Evolutionary conservation across 2,329 filamentous ascomycete genomes (phyloP).

Genomic region (Cercospora nicotianae): DNA sequence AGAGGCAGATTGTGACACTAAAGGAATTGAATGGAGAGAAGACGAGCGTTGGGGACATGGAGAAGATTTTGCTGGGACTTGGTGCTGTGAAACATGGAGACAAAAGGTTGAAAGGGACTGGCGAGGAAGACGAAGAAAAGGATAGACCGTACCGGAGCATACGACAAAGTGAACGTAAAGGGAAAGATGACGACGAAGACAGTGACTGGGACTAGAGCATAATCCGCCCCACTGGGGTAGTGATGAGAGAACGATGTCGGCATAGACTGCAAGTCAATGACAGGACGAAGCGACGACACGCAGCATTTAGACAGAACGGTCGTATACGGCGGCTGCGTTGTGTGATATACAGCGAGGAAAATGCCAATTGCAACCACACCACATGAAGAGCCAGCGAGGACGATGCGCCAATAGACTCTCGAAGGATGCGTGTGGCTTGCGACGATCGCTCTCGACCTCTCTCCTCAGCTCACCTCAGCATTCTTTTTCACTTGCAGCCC

Average conservation of each 20-base stretch:
- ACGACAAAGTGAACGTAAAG: slow-evolving; percentile 37
- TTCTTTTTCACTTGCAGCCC: neutral
- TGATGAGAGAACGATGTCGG: neutral
- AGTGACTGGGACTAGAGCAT: slow-evolving; percentile 57
- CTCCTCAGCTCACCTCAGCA: neutral
- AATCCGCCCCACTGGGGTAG: neutral
- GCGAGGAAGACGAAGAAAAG: slow-evolving; percentile 53
- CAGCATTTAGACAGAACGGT: neutral
- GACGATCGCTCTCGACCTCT: neutral
- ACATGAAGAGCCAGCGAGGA: neutral
- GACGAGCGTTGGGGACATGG: slow-evolving; percentile 67
- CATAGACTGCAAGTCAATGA: neutral
- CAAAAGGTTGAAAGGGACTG: slow-evolving; percentile 67
- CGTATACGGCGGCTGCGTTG: neutral
- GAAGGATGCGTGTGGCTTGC: neutral
- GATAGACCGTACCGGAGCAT: slow-evolving; percentile 23
- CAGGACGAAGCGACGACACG: neutral
- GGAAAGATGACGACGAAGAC: slow-evolving; percentile 50
- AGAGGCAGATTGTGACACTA: slow-evolving; percentile 87
- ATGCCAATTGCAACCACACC: neutral
- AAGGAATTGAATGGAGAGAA: slow-evolving; percentile 71
- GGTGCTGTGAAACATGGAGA: slow-evolving; percentile 79
- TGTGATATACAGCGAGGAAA: neutral
- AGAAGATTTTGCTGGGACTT: slow-evolving; percentile 76
- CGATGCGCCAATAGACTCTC: neutral